phyloP scores from a whole-genome alignment of 176 grass and related monocot species.

The Musa itinerans region DNA sequence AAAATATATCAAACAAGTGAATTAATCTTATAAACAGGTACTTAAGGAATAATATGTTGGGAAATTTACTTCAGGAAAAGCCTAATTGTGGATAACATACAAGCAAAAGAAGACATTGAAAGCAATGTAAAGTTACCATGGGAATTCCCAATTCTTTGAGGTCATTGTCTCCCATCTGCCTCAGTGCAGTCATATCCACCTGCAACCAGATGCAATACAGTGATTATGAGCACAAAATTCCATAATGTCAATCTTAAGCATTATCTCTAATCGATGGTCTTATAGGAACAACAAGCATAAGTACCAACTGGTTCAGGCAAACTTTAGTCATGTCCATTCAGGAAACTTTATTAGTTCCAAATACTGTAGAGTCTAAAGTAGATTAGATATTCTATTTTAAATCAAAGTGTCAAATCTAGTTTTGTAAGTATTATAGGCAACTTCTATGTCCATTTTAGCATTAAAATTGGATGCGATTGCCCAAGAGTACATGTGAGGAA shows the following conservation, averaged over 20 bases:
- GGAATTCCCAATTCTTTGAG: conserved; percentile 95
- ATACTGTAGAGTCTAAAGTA: too few species aligned
- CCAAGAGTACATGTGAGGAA: neutral
- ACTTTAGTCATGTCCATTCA: too few species aligned
- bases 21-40: too few species aligned
- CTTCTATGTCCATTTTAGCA: neutral
- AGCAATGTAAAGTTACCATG: conserved; percentile 42
- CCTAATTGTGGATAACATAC: neutral
- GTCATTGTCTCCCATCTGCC: conserved; percentile 81
- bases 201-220: neutral
- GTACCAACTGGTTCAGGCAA: neutral
- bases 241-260: neutral
- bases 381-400: neutral
- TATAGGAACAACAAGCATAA: neutral
- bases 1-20: too few species aligned
- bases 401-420: neutral
- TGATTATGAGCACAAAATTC: neutral
- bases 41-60: too few species aligned
- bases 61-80: neutral
- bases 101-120: neutral
- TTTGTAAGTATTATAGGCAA: neutral
- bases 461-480: neutral
- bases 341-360: too few species aligned
- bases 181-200: conserved; percentile 75
- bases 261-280: neutral